These are phyloP conservation scores for Aspergillus haitiensis DNA, from an alignment of 495 filamentous ascomycete genomes.

Conservation along the genomic window DNA sequence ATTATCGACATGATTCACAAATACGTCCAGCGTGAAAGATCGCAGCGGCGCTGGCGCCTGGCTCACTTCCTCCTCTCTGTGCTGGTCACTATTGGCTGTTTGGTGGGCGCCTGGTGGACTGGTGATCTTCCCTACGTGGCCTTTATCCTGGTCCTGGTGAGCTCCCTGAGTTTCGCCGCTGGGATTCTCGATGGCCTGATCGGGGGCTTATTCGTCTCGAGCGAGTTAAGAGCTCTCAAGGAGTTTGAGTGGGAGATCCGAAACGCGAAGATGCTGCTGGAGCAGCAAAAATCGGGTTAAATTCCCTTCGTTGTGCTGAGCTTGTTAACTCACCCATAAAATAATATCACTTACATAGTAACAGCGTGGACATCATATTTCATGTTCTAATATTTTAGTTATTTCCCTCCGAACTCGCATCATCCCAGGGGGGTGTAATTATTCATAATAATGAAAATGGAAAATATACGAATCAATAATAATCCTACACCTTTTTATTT, in stretches of 20 bases:
- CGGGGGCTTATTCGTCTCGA: constrained; percentile 79
- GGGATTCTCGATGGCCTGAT: constrained; percentile 83
- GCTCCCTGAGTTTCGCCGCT: constrained; percentile 69
- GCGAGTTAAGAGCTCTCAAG: constrained; percentile 78
- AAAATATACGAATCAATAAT: too few species aligned
- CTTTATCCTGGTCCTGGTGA: constrained; percentile 78
- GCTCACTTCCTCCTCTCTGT: constrained; percentile 70
- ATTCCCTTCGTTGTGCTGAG: too few species aligned
- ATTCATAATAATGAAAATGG: not conserved
- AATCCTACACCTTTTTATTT: too few species aligned
- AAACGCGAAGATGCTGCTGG: constrained; percentile 56
- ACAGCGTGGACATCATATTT: not conserved
- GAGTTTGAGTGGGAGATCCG: constrained; percentile 95
- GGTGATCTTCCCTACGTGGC: constrained; percentile 67
- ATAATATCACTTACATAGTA: not conserved
- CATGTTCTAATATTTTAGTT: not conserved
- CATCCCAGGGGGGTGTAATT: not conserved
- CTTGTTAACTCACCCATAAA: not conserved
- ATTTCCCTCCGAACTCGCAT: not conserved
- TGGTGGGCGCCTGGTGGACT: constrained; percentile 82
- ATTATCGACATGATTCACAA: constrained; percentile 65
- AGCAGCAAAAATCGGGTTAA: constrained; percentile 9
- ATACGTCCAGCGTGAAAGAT: constrained; percentile 66
- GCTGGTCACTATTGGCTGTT: constrained; percentile 65
- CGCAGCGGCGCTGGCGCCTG: constrained; percentile 68